Base-by-base conservation (phyloP, 768 basidiomycete species). In the Lactarius hengduanensis region DNA sequence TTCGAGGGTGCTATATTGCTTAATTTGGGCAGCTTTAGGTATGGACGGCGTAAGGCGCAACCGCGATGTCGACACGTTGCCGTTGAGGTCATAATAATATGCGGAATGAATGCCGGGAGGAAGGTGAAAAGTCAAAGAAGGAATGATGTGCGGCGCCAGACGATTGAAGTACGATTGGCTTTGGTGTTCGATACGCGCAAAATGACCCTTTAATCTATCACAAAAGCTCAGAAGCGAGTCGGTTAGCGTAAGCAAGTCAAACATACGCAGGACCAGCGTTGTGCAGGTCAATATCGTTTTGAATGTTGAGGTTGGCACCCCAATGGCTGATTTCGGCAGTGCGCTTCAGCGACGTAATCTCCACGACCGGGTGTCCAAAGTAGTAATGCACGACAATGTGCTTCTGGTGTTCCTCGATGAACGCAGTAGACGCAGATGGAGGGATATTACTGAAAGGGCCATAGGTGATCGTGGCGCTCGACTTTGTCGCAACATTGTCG, bases 51-150 rank as follows among this genome's bases (percentile, higher is more conserved):
- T 82, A 47, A 80, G 79, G 20, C 94, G 88, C 71, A 98, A 84
- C 66, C 82, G 86, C 1, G 96, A 97, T 7, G 96, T 98, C 1
- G 96, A 98, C 53, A 99, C 95, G 74, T 99, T 99, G 61, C 97
- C 97, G 71, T 95, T 90, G 59, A 86, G 79, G 77, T 99, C 97
- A 74, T 91, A 92, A 78, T 84, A 98, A 78, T 98, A 98, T 0
- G 89, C 83, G 67, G 90, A 85, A 67, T 85, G 85, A 64, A 95
- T 87, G 38, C 90, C 88, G 5, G 94, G 77, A 11, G 97, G 97
- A 26, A 98, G 88, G 57, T 88, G 85, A 54, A 97, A 77, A n/a
- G 82, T 82, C 59, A 98, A 72, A 28, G 85, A 83, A n/a, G 84
- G 81, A 38, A 98, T 79, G 62, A 90, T 83, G 68, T 94, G 90